Base-by-base conservation (phyloP, 495 filamentous ascomycete species). In the Entonaema liquescens region DNA sequence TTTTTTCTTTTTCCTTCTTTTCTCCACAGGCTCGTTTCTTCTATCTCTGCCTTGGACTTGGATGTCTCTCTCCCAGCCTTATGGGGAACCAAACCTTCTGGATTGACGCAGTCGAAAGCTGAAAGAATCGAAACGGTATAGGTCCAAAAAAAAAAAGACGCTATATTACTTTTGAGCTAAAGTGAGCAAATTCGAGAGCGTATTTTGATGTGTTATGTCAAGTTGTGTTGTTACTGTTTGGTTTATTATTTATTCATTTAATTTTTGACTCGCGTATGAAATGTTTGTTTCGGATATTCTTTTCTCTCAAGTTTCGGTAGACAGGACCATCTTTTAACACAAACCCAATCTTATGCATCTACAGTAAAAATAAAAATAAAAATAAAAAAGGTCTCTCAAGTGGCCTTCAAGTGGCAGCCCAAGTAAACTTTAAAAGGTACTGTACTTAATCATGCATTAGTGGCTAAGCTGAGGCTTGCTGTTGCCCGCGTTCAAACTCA, bases 381-480 rank as follows among this genome's bases (percentile, higher is more conserved):
- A 33, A 33, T 7, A 9, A 33, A 33, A 33, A 33, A 33, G 6
- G 31, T n/a, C n/a, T n/a, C n/a, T n/a, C n/a, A n/a, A n/a, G n/a
- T n/a, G 38, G 15, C 15, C 15, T 5, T 40, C 42, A 47, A 23
- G 19, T 23, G n/a, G n/a, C 19, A 47, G 19, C 42, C 42, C 17
- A 47, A 47, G 42, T 47, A 47, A 47, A 47, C 17, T 13, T 40
- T 21, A 47, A 47, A 47, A 23, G 42, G 42, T 47, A 47, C 23
- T 47, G 42, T 9, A 1, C 9, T 47, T n/a, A n/a, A n/a, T n/a
- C n/a, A 21, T 47, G 42, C 42, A 11, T 66, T 12, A 33, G 68
- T 66, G 57, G 53, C 68, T 66, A 62, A 62, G 53, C 50, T 66
- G 62, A 62, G 68, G 62, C 58, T 66, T 53, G 42, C 17, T 29